Conservation (phyloP, 495 filamentous ascomycete species). For the Annulohypoxylon stygium region DNA sequence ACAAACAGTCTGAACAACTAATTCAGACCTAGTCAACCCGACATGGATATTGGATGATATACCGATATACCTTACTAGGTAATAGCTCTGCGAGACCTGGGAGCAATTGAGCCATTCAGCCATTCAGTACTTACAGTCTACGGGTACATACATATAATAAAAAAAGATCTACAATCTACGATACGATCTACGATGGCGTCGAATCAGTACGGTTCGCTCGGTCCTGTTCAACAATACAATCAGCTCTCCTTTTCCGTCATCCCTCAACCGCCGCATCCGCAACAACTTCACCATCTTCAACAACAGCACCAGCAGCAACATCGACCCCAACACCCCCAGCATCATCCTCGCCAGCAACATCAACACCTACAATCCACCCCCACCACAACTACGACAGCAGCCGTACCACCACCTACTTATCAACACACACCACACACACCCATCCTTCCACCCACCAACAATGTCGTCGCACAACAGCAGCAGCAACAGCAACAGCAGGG, state of each 20-base stretch:
- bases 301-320: slow-evolving; percentile 18
- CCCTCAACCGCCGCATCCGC: slow-evolving; percentile 5
- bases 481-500: slow-evolving; percentile 8
- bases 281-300: not conserved
- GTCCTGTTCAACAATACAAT: slow-evolving; percentile 45
- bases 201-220: slow-evolving; percentile 39
- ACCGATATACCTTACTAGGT: no score
- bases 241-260: slow-evolving; percentile 36
- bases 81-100: no score
- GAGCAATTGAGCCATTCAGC: no score
- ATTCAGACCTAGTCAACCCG: no score
- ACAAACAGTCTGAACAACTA: no score
- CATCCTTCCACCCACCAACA: slow-evolving; percentile 23
- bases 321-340: slow-evolving; percentile 18
- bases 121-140: no score
- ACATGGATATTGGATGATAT: no score
- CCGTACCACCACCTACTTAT: slow-evolving; percentile 17
- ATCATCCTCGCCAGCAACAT: slow-evolving; percentile 5
- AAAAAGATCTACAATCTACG: not conserved
- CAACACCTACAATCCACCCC: not conserved
- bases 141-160: no score
- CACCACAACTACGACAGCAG: slow-evolving; percentile 21
- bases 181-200: slow-evolving; percentile 41
- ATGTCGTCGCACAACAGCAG: slow-evolving; percentile 23
- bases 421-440: slow-evolving; percentile 12